These are phyloP conservation scores for Pseudomonodictys pantanalensis DNA, from an alignment of 495 filamentous ascomycete species.

Conservation along the genomic window DNA sequence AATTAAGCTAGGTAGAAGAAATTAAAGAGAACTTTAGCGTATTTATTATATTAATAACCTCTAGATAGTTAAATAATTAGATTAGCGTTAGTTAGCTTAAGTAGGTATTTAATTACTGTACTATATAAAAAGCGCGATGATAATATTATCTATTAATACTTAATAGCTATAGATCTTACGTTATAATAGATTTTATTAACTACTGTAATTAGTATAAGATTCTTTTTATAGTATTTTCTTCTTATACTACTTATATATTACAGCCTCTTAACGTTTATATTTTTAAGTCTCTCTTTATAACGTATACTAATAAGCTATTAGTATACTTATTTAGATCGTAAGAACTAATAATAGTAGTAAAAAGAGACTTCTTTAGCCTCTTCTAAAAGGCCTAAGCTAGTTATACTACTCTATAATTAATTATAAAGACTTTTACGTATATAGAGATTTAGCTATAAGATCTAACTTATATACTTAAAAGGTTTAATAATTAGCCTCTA, in stretches of 20 bases:
- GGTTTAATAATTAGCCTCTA: no score
- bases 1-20: background rate
- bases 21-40: background rate
- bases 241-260: background rate
- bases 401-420: no score
- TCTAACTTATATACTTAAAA: no score
- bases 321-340: background rate
- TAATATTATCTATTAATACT: background rate
- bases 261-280: background rate
- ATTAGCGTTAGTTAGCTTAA: background rate
- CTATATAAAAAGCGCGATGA: background rate
- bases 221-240: background rate
- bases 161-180: constrained; percentile 1
- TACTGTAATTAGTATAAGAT: background rate
- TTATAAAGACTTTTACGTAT: no score
- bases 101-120: background rate
- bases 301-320: background rate
- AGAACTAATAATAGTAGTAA: background rate
- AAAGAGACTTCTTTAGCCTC: background rate
- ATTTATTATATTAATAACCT: background rate
- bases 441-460: no score
- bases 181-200: constrained; percentile 9
- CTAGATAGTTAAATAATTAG: background rate
- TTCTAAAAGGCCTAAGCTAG: background rate
- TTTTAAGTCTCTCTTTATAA: background rate